Percentiles rank a stretch among this genome's conserved stretches.
phyloP scores from a whole-genome alignment of 257 asterid genomes.

The Primulina huaijiensis region DNA sequence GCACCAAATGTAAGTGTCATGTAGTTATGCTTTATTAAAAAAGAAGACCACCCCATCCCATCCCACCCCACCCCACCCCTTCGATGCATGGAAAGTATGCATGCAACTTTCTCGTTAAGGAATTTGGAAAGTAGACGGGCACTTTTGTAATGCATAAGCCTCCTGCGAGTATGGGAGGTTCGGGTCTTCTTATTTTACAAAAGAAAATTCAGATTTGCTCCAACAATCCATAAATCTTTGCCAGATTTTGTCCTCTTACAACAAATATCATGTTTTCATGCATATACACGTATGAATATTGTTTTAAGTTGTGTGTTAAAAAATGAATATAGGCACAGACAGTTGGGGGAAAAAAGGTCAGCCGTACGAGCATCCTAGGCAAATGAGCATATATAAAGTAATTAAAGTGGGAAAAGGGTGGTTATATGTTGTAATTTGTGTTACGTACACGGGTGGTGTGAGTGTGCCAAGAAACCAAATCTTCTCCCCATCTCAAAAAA shows the following conservation, averaged over 20 bases:
- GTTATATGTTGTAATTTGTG: conserved; percentile 10
- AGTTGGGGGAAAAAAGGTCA: not conserved
- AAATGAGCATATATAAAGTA: conserved; percentile 36
- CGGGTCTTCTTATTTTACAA: conserved; percentile 30
- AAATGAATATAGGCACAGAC: not conserved
- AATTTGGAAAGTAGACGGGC: conserved; percentile 29
- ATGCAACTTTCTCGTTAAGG: conserved; percentile 53
- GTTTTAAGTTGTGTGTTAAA: not conserved
- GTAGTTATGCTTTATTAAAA: conserved; percentile 31
- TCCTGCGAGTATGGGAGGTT: conserved; percentile 56
- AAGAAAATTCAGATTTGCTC: conserved; percentile 26
- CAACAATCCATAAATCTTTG: conserved; percentile 26
- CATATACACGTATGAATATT: too few species aligned
- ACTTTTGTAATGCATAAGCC: conserved; percentile 69
- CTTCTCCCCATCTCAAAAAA: conserved; percentile 28
- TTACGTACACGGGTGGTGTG: conserved; percentile 41
- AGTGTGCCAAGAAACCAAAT: conserved; percentile 35
- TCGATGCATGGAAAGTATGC: conserved; percentile 47
- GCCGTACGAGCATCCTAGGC: conserved; percentile 48
- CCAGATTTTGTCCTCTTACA: conserved; percentile 28
- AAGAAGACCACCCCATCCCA: conserved; percentile 32
- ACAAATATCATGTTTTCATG: too few species aligned
- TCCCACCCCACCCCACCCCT: too few species aligned
- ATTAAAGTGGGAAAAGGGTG: conserved; percentile 24
- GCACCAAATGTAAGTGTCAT: conserved; percentile 35